These are phyloP conservation scores for Annulohypoxylon moriforme DNA, from an alignment of 495 filamentous ascomycete species.

Conservation along the genomic window DNA sequence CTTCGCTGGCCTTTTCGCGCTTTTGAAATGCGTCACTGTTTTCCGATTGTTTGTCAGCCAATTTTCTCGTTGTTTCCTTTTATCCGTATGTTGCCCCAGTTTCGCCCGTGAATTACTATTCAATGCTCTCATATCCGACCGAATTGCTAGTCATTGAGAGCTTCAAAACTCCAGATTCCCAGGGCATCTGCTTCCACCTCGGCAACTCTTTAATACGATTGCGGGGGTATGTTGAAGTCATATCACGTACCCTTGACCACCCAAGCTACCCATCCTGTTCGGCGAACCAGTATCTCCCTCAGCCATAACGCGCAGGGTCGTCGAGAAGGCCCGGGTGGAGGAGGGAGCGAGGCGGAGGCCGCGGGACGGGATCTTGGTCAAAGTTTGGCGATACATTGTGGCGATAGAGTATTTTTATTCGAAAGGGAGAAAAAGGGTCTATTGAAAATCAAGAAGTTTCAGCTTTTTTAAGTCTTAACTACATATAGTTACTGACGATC, in stretches of 20 bases:
- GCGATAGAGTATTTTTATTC: constrained; percentile 16
- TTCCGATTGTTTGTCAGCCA: constrained; percentile 13
- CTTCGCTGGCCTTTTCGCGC: constrained; percentile 89
- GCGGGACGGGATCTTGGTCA: constrained; percentile 66
- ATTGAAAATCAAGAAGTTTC: neutral
- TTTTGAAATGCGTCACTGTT: constrained; percentile 87
- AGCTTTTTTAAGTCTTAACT: constrained; percentile 7
- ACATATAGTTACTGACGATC: constrained; percentile 22
- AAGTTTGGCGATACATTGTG: constrained; percentile 73
- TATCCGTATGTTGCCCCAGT: neutral
- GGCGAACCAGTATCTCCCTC: constrained; percentile 77
- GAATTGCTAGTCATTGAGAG: neutral
- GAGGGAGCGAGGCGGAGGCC: constrained; percentile 58
- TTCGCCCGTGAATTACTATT: neutral
- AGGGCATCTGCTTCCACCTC: constrained; percentile 1
- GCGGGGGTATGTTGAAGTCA: neutral
- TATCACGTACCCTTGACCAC: constrained; percentile 57
- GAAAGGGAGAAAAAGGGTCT: neutral
- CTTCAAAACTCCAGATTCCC: neutral
- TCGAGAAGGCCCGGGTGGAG: constrained; percentile 68
- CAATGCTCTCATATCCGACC: neutral
- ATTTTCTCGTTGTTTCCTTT: constrained; percentile 9
- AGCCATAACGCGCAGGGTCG: constrained; percentile 68
- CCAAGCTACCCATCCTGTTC: constrained; percentile 54
- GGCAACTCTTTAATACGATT: neutral